Evolutionary conservation across 768 basidiomycete genomes (phyloP).

Genomic region (Russula dissimulans): DNA sequence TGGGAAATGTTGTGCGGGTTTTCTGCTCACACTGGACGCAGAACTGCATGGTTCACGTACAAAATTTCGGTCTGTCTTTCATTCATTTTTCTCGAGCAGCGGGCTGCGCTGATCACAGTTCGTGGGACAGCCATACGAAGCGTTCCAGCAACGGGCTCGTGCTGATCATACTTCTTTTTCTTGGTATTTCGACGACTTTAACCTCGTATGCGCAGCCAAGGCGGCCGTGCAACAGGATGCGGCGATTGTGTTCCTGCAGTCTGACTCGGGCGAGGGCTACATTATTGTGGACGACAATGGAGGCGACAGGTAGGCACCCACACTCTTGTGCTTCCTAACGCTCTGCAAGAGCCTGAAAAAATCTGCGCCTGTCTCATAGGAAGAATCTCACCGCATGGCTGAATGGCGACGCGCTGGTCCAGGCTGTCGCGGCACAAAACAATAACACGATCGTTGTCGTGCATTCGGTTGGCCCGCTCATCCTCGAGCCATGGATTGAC

Average conservation of each 20-base stretch:
- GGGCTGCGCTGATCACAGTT: not conserved
- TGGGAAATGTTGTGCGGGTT: not conserved
- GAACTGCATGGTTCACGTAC: constrained; percentile 68
- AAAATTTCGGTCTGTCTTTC: constrained; percentile 50
- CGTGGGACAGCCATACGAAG: constrained; percentile 54
- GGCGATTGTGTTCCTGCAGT: constrained; percentile 67
- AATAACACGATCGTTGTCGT: constrained; percentile 66
- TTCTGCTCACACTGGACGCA: constrained; percentile 13
- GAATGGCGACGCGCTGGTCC: constrained; percentile 37
- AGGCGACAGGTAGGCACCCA: constrained; percentile 40
- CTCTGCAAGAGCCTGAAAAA: not conserved
- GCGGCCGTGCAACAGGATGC: constrained; percentile 37
- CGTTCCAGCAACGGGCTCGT: constrained; percentile 66
- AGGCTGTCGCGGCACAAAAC: constrained; percentile 55
- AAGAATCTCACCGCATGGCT: constrained; percentile 25
- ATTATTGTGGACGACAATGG: constrained; percentile 66
- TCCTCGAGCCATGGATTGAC: constrained; percentile 38
- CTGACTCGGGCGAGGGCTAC: constrained; percentile 76
- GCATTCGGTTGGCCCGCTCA: constrained; percentile 37
- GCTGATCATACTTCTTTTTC: constrained; percentile 54
- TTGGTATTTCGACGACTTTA: constrained; percentile 63
- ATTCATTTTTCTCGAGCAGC: not conserved
- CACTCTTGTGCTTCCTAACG: not conserved
- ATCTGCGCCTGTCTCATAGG: not conserved
- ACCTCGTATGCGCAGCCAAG: constrained; percentile 33